Percentiles rank a stretch among this genome's conserved stretches.
Evolutionary conservation across 2,329 filamentous ascomycete genomes (phyloP).

Genomic region (Diaporthe eres): DNA sequence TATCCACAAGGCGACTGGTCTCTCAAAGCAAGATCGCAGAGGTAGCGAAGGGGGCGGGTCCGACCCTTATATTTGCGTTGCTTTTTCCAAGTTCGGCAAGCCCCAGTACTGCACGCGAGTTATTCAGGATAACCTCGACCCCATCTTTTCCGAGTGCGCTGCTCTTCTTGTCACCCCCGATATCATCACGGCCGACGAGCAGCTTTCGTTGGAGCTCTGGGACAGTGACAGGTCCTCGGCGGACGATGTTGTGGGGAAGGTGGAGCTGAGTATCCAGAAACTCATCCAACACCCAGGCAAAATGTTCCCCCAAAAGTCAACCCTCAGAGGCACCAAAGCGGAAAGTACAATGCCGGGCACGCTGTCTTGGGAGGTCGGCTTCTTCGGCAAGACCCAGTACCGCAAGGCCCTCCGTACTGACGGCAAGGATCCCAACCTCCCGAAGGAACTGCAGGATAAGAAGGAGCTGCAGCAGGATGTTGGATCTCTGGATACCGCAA

Average conservation of each 20-base stretch:
- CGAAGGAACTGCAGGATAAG: conserved; percentile 79
- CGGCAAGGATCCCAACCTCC: conserved; percentile 85
- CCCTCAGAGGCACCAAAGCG: conserved; percentile 84
- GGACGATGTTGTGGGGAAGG: conserved; percentile 95
- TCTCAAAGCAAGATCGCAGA: conserved; percentile 91
- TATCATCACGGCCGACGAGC: conserved; percentile 93
- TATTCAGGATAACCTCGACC: conserved; percentile 94
- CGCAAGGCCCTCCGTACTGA: conserved; percentile 87
- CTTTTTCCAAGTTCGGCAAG: conserved; percentile 97
- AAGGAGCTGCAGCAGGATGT: conserved; percentile 90
- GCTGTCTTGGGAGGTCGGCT: conserved; percentile 96
- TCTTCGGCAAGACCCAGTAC: conserved; percentile 92
- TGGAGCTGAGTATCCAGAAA: conserved; percentile 93
- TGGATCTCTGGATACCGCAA: conserved; percentile 78
- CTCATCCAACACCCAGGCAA: conserved; percentile 94
- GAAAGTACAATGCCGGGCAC: conserved; percentile 93
- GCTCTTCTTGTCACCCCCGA: conserved; percentile 90
- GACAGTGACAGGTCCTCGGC: conserved; percentile 93
- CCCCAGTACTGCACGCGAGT: conserved; percentile 98
- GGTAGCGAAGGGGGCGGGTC: conserved; percentile 89
- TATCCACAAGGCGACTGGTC: conserved; percentile 87
- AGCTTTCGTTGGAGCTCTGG: conserved; percentile 94
- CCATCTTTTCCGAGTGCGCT: conserved; percentile 90
- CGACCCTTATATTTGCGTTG: conserved; percentile 94
- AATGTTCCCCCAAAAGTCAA: conserved; percentile 92